Conservation (phyloP, 164 flowering plant genomes). For the Stephania cephalantha region DNA sequence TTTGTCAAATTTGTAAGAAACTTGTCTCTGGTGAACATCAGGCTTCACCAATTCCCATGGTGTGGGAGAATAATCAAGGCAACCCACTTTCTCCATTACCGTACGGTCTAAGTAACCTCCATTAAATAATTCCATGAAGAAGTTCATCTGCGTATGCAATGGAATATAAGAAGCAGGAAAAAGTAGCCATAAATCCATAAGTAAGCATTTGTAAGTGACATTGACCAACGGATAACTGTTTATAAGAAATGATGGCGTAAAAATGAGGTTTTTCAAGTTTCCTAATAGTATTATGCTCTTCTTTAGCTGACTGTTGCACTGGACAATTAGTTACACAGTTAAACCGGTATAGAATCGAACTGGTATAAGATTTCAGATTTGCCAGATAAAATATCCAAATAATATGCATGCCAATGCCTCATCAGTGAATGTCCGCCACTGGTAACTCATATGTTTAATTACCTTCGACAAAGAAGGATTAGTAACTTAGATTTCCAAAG, state of each 20-base stretch:
- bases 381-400: too few relatives aligned
- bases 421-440: too few relatives aligned
- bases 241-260: neutral
- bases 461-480: too few relatives aligned
- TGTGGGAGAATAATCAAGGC: slow-evolving; percentile 60
- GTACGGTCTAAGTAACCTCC: slow-evolving; percentile 71
- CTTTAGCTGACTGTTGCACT: too few relatives aligned
- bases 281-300: too few relatives aligned
- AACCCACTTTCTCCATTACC: slow-evolving; percentile 79
- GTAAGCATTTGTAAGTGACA: neutral
- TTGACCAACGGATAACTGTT: neutral
- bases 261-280: too few relatives aligned
- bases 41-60: slow-evolving; percentile 81
- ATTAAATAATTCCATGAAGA: slow-evolving; percentile 58
- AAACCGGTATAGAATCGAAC: too few relatives aligned
- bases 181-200: neutral
- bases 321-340: too few relatives aligned
- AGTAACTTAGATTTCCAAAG: too few relatives aligned
- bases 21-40: slow-evolving; percentile 69
- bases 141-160: slow-evolving; percentile 36
- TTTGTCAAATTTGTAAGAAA: slow-evolving; percentile 62
- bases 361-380: too few relatives aligned
- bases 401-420: too few relatives aligned
- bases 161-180: neutral
- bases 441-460: too few relatives aligned